phyloP scores from a whole-genome alignment of 1,139 yeast genomes.

The Hyphopichia fennica region DNA sequence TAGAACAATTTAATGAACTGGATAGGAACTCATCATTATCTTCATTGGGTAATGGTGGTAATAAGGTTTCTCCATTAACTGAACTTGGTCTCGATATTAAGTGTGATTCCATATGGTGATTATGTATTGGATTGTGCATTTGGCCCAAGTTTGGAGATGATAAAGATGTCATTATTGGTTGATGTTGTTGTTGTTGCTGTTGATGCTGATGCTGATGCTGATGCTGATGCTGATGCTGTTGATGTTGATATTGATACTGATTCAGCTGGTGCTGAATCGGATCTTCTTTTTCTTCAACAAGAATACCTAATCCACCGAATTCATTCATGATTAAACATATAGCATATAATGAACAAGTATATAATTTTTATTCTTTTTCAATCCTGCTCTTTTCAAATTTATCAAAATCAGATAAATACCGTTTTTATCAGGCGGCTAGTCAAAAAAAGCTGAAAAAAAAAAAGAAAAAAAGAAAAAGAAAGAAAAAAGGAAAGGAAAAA shows the following conservation, averaged over 20 bases:
- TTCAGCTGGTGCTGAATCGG: not conserved
- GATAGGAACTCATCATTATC: constrained; percentile 9
- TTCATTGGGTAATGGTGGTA: constrained; percentile 41
- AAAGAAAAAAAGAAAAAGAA: no score
- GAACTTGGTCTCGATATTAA: not conserved
- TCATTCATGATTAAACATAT: no score
- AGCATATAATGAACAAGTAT: no score
- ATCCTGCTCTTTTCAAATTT: no score
- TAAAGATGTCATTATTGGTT: not conserved
- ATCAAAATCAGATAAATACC: no score
- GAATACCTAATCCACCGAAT: constrained; percentile 31
- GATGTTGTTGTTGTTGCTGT: not conserved
- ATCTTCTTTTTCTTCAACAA: constrained; percentile 25
- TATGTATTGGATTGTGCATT: constrained; percentile 1
- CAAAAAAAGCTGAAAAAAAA: no score
- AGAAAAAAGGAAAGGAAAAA: no score
- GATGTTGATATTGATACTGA: not conserved
- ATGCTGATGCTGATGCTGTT: not conserved
- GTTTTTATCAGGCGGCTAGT: no score
- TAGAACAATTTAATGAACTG: constrained; percentile 4
- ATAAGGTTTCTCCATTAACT: constrained; percentile 23
- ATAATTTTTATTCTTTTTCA: no score
- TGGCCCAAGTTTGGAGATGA: no score
- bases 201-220: not conserved
- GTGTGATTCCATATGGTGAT: not conserved